Base-by-base conservation (phyloP, 352 stramenopile species). In the Pythium pyrilobum region DNA sequence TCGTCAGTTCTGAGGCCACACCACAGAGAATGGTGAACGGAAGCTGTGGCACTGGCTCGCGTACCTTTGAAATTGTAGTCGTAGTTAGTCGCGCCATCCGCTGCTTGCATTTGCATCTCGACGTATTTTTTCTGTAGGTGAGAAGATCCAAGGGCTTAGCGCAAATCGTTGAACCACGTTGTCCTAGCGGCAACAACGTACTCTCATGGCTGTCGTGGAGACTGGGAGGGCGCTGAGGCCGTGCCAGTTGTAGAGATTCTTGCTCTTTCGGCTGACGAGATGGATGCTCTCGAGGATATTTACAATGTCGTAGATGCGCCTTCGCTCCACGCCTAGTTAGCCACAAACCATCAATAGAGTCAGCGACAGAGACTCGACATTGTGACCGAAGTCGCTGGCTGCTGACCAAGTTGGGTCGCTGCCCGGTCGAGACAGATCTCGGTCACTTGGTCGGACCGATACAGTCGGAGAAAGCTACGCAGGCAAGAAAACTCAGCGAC, bases 271-370 rank as follows among this genome's bases (percentile, higher is more conserved):
- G 25, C 78, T 94, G 5, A 98, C 92, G 24, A 99, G 85, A 28
- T 93, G 77, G 34, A 99, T 88, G 44, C 86, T 96, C 64, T 98
- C 95, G 25, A 99, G 75, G 66, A 99, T 98, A 65, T 99, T 99
- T 42, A 99, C 93, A 37, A 99, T 97, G 68, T 99, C 96, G 64
- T 99, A 99, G 47, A 99, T 98, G 16, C 96, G 74, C 34, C 96
- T 77, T 37, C 96, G 79, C 64, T 98, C 95, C 0, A 98, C 94
- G 2, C 85, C 82, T 66, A 90, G 13, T 20, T 28, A 5, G 18
- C n/a, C 24, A 44, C 13, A 11, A n/a, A n/a, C n/a, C n/a, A n/a
- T n/a, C n/a, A n/a, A n/a, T n/a, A n/a, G n/a, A n/a, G n/a, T n/a
- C n/a, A n/a, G 5, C 21, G 9, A 33, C 7, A 29, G 20, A 15